Evolutionary conservation across 805 yeast genomes (phyloP), one percentile per base, ranked within the genome.

Genomic region (Ogataea allantospora): DNA sequence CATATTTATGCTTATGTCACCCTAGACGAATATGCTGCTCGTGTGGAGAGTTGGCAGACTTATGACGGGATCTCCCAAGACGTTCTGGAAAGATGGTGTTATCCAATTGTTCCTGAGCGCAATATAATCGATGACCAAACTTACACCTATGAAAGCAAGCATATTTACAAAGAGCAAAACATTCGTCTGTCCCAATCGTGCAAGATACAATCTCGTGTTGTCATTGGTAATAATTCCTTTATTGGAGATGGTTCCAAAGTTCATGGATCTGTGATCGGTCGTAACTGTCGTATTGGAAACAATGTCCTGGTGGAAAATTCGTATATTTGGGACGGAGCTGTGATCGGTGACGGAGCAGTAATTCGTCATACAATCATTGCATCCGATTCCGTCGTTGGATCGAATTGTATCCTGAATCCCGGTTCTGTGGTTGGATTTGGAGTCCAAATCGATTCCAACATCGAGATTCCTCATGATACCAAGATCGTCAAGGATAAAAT

Each of bases 101-200:
- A 88, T 55, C 99, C 99, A 17, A 67, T 91, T 38, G 87, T 82
- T 12, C 91, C 96, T 3, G 98, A 91, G 48, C 70, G 88, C 38
- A 89, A 91, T 59, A 65, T 85, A 48, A 63, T 80, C 37, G 78
- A 74, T 19, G 79, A 74, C 51, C 88, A 84, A 54, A 74, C 86
- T 2, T 93, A 86, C 58, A 66, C 80, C 2, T 88, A 88, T 61
- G 95, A 83, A 53, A 74, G 83, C 35, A 83, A 86, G 37, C 95
- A 93, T 60, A 77, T 91, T 36, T 93, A 93, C 62, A 88, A 88
- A 62, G 97, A 89, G 57, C 76, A 78, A 25, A 83, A 81, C 48
- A 91, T 91, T n/a, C 79, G 88, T 7, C 70, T 91, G 48, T 95
- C 97, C 0, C 96, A 91, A 57, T 82, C 93, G n/a, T 88, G 97